Conservation (phyloP, 1,284 basidiomycete genomes). For the Melampsora abietis-canadensis region DNA sequence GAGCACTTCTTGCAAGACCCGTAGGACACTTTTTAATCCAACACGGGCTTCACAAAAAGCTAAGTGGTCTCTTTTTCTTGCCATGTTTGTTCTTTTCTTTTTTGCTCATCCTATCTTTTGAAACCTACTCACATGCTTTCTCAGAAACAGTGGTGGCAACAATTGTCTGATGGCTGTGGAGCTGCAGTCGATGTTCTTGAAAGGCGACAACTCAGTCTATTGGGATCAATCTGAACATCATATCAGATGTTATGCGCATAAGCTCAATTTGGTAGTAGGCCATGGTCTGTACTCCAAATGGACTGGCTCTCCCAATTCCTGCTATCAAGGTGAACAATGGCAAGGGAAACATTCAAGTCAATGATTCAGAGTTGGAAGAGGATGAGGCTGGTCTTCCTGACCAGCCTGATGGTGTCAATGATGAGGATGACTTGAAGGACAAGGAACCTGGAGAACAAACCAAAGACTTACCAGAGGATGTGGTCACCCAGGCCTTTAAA, state of each 20-base stretch:
- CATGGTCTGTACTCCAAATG: background rate
- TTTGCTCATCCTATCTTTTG: no score
- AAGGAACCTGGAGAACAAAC: background rate
- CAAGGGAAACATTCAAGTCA: background rate
- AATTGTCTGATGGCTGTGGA: conserved; percentile 2
- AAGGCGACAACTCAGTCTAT: background rate
- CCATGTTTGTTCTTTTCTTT: background rate
- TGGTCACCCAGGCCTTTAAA: background rate
- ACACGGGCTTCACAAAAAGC: conserved; percentile 2
- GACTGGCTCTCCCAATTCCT: background rate
- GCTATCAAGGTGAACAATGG: background rate
- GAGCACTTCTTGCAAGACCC: conserved; percentile 2
- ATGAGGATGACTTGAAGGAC: background rate
- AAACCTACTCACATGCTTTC: no score
- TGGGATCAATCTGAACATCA: no score
- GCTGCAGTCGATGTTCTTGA: background rate
- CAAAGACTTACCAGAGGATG: background rate
- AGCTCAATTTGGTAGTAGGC: background rate
- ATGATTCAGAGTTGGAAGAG: background rate
- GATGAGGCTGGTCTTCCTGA: background rate
- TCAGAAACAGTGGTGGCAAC: background rate
- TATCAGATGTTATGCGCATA: background rate
- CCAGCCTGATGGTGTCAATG: background rate
- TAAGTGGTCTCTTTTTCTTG: conserved; percentile 6
- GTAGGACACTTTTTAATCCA: conserved; percentile 3